Evolutionary conservation across 2,329 filamentous ascomycete genomes (phyloP), one percentile per base, ranked within the genome.

Genomic region (Thyridium curvatum): DNA sequence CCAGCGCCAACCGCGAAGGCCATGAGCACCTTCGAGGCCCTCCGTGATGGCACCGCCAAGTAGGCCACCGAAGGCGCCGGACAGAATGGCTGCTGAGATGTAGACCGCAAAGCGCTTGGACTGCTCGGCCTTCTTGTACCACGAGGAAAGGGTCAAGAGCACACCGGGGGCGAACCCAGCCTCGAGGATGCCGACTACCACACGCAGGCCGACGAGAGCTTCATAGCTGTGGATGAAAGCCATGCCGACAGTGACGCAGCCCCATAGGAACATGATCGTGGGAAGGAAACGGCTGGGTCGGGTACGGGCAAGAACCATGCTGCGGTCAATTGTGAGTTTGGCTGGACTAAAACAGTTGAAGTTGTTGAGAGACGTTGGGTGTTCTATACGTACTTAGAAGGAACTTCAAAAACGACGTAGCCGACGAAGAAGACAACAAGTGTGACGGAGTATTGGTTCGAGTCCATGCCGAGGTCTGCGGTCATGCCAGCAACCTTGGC

Each of bases 61-160:
- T 4, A 80, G 61, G 7, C 77, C 76, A 51, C 75, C 77, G 43
- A 82, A 80, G 0, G 73, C 81, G 1, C 82, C 82, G 1, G 79
- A 78, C 0, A 85, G 59, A 0, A 82, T 78, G 1, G 81, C 81
- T 0, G 80, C 79, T 2, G 77, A 80, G 61, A 84, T 84, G 63
- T 83, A 84, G 15, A 82, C 72, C 2, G 80, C 79, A 15, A 41
- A 46, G 4, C 51, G 42, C 18, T 44, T 50, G 15, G 31, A 40
- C 37, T 48, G 44, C 36, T 53, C 50, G 12, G 36, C 38, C 6
- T 40, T 43, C n/a, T 41, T 43, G 42, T 85, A 86, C 81, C 81
- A 86, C 47, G 76, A 82, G 0, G 73, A 78, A 1, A 84, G 62
- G 46, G 81, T 79, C 62, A 69, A 35, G 58, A 69, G 41, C 60